phyloP scores from a whole-genome alignment of 352 stramenopile genomes.

The Globisporangium sylvaticum region DNA sequence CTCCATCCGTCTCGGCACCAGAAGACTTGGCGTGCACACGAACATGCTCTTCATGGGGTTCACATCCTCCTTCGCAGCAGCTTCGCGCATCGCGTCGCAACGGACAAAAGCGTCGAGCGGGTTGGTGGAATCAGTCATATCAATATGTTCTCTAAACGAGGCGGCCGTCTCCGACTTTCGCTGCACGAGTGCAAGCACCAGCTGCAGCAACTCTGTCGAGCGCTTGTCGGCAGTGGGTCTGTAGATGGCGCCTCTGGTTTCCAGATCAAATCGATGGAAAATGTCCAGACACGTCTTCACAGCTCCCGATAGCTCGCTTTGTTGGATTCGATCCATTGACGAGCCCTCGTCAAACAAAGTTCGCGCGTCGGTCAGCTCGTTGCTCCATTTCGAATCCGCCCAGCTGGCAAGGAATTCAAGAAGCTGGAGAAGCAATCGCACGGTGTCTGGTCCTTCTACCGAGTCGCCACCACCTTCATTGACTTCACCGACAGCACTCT shows the following conservation, averaged over 20 bases:
- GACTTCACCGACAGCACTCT: background rate
- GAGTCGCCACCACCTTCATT: background rate
- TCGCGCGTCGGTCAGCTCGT: background rate
- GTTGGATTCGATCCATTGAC: background rate
- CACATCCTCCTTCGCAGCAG: background rate
- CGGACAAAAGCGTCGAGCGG: background rate
- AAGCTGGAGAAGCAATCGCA: constrained; percentile 6
- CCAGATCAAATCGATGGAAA: background rate
- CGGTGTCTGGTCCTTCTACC: background rate
- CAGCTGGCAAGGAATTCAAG: constrained; percentile 5
- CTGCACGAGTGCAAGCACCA: constrained; percentile 9
- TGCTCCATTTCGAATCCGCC: constrained; percentile 1
- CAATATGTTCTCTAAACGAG: background rate
- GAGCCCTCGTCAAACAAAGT: background rate
- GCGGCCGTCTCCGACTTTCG: background rate
- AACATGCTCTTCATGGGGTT: background rate
- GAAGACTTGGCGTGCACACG: constrained; percentile 7
- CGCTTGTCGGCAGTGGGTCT: background rate
- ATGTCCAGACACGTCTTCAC: background rate
- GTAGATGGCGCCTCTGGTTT: constrained; percentile 6
- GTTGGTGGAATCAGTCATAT: background rate
- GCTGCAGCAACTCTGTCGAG: constrained; percentile 8
- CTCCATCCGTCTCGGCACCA: background rate
- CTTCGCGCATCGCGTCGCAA: constrained; percentile 9
- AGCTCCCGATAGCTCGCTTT: background rate